A percentile compares a stretch with the other conserved stretches of the same genome.
Evolutionary conservation across 1,139 yeast genomes (phyloP).

Genomic region (Hemisphaericaspora xylanilytica): DNA sequence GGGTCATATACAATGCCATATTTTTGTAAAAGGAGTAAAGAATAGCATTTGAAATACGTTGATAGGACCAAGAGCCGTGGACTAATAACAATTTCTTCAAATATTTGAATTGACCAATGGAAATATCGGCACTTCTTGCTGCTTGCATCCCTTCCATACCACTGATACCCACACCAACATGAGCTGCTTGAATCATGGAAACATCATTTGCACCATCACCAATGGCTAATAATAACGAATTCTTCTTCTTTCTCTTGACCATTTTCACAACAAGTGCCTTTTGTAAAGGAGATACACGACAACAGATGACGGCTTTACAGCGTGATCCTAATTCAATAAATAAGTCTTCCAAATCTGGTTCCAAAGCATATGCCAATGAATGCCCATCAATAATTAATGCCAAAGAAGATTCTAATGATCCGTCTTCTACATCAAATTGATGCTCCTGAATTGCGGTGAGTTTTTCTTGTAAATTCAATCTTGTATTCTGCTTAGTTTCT

Average conservation of each 20-base stretch:
- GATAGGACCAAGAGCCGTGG: constrained; percentile 98
- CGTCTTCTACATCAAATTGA: constrained; percentile 60
- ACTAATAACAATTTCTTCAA: constrained; percentile 80
- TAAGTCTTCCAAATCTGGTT: constrained; percentile 73
- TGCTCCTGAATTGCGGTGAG: constrained; percentile 71
- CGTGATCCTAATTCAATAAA: constrained; percentile 77
- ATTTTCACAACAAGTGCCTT: constrained; percentile 93
- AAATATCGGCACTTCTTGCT: constrained; percentile 95
- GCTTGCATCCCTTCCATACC: constrained; percentile 99
- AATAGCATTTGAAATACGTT: constrained; percentile 87
- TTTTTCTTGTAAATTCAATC: constrained; percentile 69
- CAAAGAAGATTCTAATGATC: constrained; percentile 59
- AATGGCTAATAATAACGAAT: constrained; percentile 80
- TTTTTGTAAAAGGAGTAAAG: constrained; percentile 94
- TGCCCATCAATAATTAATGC: constrained; percentile 95
- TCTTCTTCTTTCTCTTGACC: constrained; percentile 58
- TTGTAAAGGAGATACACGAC: constrained; percentile 96
- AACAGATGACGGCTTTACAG: constrained; percentile 91
- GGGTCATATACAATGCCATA: constrained; percentile 93
- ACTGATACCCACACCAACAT: constrained; percentile 96
- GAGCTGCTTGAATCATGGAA: constrained; percentile 98
- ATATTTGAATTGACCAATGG: constrained; percentile 93
- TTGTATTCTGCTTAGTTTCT: constrained; percentile 71
- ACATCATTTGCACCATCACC: constrained; percentile 99
- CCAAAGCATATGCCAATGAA: constrained; percentile 81